Conservation (phyloP, 2,329 filamentous ascomycete genomes). For the Xylariaceae sp. region DNA sequence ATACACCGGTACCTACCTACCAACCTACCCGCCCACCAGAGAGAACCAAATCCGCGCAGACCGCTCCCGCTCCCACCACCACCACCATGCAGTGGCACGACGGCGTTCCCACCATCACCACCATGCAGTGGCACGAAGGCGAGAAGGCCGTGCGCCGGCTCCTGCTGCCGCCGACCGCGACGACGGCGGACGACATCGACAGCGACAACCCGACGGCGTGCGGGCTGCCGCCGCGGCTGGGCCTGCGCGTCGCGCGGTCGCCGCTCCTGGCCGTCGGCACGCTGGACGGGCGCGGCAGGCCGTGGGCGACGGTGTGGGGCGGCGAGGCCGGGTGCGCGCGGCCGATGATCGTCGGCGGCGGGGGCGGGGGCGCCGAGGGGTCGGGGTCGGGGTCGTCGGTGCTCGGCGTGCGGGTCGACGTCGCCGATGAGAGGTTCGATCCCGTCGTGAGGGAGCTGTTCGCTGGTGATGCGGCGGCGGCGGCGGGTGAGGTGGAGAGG, state of each 20-base stretch:
- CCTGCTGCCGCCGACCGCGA: not conserved
- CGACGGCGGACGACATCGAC: no score
- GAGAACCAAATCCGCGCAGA: no score
- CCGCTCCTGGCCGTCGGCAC: slow-evolving; percentile 68
- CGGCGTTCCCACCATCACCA: no score
- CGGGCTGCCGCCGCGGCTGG: slow-evolving; percentile 55
- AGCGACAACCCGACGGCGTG: slow-evolving; percentile 58
- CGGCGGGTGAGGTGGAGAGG: slow-evolving; percentile 14
- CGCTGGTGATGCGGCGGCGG: slow-evolving; percentile 30
- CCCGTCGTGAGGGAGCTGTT: slow-evolving; percentile 62
- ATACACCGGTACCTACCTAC: no score
- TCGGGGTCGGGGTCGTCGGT: no score
- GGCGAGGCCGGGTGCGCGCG: slow-evolving; percentile 61
- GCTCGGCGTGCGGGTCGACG: slow-evolving; percentile 59
- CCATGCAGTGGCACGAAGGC: slow-evolving; percentile 55
- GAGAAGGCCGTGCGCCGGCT: slow-evolving; percentile 54
- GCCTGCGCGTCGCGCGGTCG: slow-evolving; percentile 50
- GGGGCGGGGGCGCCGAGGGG: no score
- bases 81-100: no score
- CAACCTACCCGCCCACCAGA: no score
- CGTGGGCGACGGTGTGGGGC: slow-evolving; percentile 77
- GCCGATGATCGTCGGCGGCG: slow-evolving; percentile 50
- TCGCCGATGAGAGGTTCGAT: slow-evolving; percentile 53
- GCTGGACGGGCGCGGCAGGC: slow-evolving; percentile 54
- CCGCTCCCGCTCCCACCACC: no score